Conservation (phyloP, 2,329 filamentous ascomycete genomes). For the Aureobasidium sp. region DNA sequence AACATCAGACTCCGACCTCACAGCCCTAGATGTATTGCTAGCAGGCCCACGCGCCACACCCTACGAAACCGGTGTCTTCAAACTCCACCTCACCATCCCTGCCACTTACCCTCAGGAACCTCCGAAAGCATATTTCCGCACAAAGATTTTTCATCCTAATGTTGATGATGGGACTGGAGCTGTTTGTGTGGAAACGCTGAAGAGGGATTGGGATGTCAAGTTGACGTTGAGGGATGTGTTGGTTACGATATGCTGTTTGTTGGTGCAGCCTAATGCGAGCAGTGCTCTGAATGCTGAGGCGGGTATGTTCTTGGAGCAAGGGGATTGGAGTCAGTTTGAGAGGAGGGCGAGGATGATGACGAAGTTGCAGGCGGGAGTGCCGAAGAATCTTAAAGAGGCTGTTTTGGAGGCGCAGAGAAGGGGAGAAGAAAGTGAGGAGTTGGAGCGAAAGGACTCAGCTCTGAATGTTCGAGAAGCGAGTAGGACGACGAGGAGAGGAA, state of each 20-base stretch:
- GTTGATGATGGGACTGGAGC: slow-evolving; percentile 53
- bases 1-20: slow-evolving; percentile 43
- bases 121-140: slow-evolving; percentile 51
- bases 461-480: neutral
- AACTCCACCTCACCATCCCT: slow-evolving; percentile 51
- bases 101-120: slow-evolving; percentile 44
- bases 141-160: slow-evolving; percentile 56
- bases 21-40: slow-evolving; percentile 48
- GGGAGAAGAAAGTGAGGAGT: slow-evolving; percentile 38
- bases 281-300: slow-evolving; percentile 55
- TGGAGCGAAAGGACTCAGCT: slow-evolving; percentile 7
- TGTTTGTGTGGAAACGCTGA: slow-evolving; percentile 57
- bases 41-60: slow-evolving; percentile 52
- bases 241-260: slow-evolving; percentile 50
- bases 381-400: slow-evolving; percentile 32
- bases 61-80: slow-evolving; percentile 51
- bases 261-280: slow-evolving; percentile 56
- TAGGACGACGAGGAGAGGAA: slow-evolving; percentile 8
- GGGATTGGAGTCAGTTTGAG: slow-evolving; percentile 44
- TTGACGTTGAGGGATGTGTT: slow-evolving; percentile 52
- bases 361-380: slow-evolving; percentile 50
- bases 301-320: slow-evolving; percentile 47
- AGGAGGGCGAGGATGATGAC: slow-evolving; percentile 53
- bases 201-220: slow-evolving; percentile 51
- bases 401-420: slow-evolving; percentile 46